Conservation (phyloP, 225 moss, liverwort and hornwort genomes). For the Sphagnum tenellum region DNA sequence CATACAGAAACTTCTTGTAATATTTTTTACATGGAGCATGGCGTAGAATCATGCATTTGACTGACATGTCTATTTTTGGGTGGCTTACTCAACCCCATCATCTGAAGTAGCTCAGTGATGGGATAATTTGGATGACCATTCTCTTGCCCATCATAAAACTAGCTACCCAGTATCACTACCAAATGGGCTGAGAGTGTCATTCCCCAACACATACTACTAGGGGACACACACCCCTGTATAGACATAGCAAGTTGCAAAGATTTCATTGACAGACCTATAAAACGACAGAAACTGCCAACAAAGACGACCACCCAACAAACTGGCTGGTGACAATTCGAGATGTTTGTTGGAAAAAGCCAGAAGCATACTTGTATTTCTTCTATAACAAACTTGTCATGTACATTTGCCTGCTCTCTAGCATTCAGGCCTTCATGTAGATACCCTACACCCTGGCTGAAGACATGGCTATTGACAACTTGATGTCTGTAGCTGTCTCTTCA, state of each 20-base stretch:
- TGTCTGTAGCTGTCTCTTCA: conserved; percentile 88
- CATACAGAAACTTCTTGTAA: conserved; percentile 90
- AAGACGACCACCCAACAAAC: no score
- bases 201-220: conserved; percentile 97
- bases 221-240: conserved; percentile 72
- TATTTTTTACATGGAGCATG: conserved; percentile 92
- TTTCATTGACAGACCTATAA: no score
- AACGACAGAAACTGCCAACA: no score
- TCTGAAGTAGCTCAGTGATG: conserved; percentile 89
- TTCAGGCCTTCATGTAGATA: conserved; percentile 76
- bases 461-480: conserved; percentile 70
- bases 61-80: conserved; percentile 64
- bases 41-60: conserved; percentile 87
- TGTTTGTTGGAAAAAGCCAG: no score
- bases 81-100: conserved; percentile 95
- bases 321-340: neutral
- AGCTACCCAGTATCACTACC: conserved; percentile 92
- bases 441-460: conserved; percentile 62
- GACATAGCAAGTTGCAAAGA: conserved; percentile 1
- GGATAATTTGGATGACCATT: conserved; percentile 91
- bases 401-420: conserved; percentile 55
- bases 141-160: conserved; percentile 92
- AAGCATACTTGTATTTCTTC: conserved; percentile 89
- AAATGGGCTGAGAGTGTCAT: conserved; percentile 80
- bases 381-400: conserved; percentile 42